Evolutionary conservation across 2,329 filamentous ascomycete genomes (phyloP), one percentile per base, ranked within the genome.

Genomic region (Xylariaceae sp.): DNA sequence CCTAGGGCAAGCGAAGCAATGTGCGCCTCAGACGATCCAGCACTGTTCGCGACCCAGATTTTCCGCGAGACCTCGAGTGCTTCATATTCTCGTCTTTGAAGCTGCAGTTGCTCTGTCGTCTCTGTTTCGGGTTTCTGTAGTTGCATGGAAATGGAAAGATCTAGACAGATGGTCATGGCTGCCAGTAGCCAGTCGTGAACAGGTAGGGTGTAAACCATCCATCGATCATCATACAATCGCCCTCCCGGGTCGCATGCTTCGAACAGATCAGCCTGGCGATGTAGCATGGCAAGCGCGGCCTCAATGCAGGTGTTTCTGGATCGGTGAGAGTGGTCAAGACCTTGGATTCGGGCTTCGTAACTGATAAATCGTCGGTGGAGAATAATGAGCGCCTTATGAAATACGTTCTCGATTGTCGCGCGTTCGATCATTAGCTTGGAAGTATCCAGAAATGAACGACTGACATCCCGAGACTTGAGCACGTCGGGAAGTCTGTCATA

Each of bases 151-250:
- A 66, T 45, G 0, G 63, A 64, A 0, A 67, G 45, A 17, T 67
- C 62, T 0, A 78, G 57, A 47, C 73, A 80, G 3, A 80, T 58
- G 12, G 80, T 71, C 71, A 78, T 78, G 7, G 72, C 70, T 0
- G 76, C 77, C 1, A 80, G 66, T 1, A 80, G 64, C 39, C 75
- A 78, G 47, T 80, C 75, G n/a, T 75, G 71, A 39, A 66, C 65
- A 0, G 72, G 68, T 14, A 80, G 60, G 0, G 71, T 70, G 1
- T 65, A 69, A 1, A 77, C 49, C 58, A 78, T 73, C 69, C 74
- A 76, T 17, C 68, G 61, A 38, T 75, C 68, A 5, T 68, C 63
- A 47, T 71, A 63, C 3, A 80, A 47, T 6, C 68, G 66, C 0
- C 75, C 74, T 1, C 75, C 75, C 0, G 71, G 68, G 18, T 71